Conservation (phyloP, 2,329 filamentous ascomycete species). For the Fusarium circinatum region DNA sequence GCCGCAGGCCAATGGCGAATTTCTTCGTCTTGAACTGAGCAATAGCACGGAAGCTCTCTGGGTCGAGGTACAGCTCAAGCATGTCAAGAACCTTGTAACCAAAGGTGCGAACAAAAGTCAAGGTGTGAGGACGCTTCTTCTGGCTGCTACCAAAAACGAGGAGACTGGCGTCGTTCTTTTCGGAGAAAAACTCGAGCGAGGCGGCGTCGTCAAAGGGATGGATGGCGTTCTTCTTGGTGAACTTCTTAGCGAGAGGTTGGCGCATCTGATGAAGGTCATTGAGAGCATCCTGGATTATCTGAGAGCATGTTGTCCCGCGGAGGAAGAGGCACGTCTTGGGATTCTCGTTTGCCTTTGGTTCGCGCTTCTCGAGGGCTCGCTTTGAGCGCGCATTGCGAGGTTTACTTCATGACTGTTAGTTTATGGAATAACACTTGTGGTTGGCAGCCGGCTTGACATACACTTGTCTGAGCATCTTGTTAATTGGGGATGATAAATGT, state of each 20-base stretch:
- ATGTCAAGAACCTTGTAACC: constrained; percentile 91
- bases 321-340: constrained; percentile 91
- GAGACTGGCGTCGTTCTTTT: constrained; percentile 93
- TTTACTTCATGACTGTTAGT: constrained; percentile 55
- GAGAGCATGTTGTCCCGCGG: constrained; percentile 85
- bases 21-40: constrained; percentile 81
- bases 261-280: constrained; percentile 87
- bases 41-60: constrained; percentile 75
- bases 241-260: constrained; percentile 85
- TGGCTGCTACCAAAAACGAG: constrained; percentile 85
- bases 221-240: constrained; percentile 96
- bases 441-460: constrained; percentile 42
- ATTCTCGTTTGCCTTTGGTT: constrained; percentile 89
- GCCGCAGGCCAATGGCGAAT: constrained; percentile 83
- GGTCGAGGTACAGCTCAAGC: constrained; percentile 87
- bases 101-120: constrained; percentile 87
- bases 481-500: constrained; percentile 18
- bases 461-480: constrained; percentile 62
- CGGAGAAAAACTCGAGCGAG: constrained; percentile 92
- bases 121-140: constrained; percentile 94
- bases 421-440: not conserved
- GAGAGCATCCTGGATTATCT: constrained; percentile 83
- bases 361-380: constrained; percentile 91
- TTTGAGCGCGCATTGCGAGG: constrained; percentile 85
- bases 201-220: constrained; percentile 92